These are phyloP conservation scores for Alnus rubra DNA, from an alignment of 306 rosid species.

Conservation along the genomic window DNA sequence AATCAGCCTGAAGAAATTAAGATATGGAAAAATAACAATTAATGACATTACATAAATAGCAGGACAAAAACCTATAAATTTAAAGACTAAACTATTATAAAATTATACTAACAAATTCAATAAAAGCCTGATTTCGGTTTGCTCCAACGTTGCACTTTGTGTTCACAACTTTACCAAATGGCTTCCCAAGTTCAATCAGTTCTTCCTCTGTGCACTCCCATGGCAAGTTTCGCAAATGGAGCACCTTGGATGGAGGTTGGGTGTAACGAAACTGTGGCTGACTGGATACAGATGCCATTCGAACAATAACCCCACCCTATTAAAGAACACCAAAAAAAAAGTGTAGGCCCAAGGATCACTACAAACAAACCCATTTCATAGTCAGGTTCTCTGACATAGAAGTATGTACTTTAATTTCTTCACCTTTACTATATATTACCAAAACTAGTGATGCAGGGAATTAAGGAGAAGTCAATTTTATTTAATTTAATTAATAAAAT, in stretches of 20 bases:
- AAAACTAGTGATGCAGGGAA: neutral
- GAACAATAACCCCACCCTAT: constrained; percentile 29
- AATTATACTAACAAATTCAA: constrained; percentile 79
- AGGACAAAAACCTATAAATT: neutral
- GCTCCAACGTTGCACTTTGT: constrained; percentile 99
- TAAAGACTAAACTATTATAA: neutral
- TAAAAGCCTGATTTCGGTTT: constrained; percentile 94
- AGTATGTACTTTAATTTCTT: neutral
- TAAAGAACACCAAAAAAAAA: constrained; percentile 35
- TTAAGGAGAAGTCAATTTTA: too few relatives aligned
- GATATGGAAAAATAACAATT: constrained; percentile 26
- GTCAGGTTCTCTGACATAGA: constrained; percentile 18
- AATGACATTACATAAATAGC: neutral
- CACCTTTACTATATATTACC: neutral
- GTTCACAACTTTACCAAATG: constrained; percentile 99
- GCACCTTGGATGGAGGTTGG: constrained; percentile 99
- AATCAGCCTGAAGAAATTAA: constrained; percentile 64
- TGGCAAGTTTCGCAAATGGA: constrained; percentile 94
- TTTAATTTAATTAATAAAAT: too few relatives aligned
- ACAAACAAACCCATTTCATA: constrained; percentile 25
- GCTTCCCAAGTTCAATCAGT: constrained; percentile 93
- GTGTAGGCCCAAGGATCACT: constrained; percentile 25
- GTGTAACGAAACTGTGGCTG: constrained; percentile 98
- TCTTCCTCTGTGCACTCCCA: constrained; percentile 99
- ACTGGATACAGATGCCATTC: constrained; percentile 92